Conservation (phyloP, 2,329 filamentous ascomycete species). For the Acrodontium crateriforme region DNA sequence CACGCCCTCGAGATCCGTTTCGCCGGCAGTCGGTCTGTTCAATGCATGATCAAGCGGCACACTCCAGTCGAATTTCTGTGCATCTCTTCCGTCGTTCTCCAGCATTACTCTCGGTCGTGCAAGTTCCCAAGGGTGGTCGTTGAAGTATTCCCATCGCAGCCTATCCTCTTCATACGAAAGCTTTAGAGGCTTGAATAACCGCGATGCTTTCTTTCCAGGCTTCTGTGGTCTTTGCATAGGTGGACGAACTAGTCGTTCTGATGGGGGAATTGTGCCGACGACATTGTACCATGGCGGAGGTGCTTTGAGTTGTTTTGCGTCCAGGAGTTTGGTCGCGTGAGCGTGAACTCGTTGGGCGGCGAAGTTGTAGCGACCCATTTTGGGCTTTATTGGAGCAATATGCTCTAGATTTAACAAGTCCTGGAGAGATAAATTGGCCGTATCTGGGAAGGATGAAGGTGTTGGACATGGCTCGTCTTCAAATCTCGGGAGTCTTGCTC, state of each 20-base stretch:
- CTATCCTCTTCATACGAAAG: conserved; percentile 74
- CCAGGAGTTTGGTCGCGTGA: conserved; percentile 36
- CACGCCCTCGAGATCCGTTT: conserved; percentile 5
- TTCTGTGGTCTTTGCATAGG: conserved; percentile 34
- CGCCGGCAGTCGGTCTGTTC: conserved; percentile 8
- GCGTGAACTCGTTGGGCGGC: conserved; percentile 38
- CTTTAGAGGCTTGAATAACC: conserved; percentile 64
- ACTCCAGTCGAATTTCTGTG: conserved; percentile 65
- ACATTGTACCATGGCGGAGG: conserved; percentile 45
- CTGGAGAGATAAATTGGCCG: too few relatives aligned
- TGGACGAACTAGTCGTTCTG: conserved; percentile 45
- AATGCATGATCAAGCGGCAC: conserved; percentile 15
- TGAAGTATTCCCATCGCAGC: conserved; percentile 70
- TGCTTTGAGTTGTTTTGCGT: conserved; percentile 25
- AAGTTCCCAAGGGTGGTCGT: conserved; percentile 93
- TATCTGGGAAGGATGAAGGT: too few relatives aligned
- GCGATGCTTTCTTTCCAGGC: conserved; percentile 52
- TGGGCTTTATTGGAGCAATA: too few relatives aligned
- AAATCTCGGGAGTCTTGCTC: too few relatives aligned
- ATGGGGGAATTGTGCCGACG: conserved; percentile 43
- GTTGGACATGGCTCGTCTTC: too few relatives aligned
- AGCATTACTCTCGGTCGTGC: conserved; percentile 74
- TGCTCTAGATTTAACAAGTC: too few relatives aligned
- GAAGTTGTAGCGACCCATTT: conserved; percentile 40
- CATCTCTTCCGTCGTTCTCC: conserved; percentile 74